phyloP scores from a whole-genome alignment of 495 filamentous ascomycete species.

The Aspergillus nidulans region DNA sequence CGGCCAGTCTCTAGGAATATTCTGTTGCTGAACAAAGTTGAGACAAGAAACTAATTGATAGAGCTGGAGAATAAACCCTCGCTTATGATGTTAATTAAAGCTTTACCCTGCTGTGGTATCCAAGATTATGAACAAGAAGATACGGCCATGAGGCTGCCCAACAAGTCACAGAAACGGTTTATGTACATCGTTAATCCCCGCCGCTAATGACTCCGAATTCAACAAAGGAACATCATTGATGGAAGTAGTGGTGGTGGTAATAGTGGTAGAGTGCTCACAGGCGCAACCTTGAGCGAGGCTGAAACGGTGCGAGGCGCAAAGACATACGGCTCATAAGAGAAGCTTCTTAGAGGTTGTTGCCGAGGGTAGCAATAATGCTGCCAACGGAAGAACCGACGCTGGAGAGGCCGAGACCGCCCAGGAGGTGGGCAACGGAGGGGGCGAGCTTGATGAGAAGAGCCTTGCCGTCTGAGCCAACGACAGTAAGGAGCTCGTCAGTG shows the following conservation, averaged over 20 bases:
- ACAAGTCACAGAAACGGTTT: constrained; percentile 3
- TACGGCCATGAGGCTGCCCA: not conserved
- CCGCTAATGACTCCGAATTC: not conserved
- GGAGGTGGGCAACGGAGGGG: constrained; percentile 29
- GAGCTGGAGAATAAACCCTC: not conserved
- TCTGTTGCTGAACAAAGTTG: not conserved
- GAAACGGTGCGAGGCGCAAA: not conserved
- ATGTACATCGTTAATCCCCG: constrained; percentile 5
- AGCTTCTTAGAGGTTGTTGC: constrained; percentile 6
- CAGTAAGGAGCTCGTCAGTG: constrained; percentile 29
- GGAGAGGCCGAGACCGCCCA: constrained; percentile 36
- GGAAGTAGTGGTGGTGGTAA: not conserved
- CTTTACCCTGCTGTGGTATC: not conserved
- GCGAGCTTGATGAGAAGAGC: constrained; percentile 36
- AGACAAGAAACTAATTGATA: not conserved
- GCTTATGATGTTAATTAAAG: constrained; percentile 7
- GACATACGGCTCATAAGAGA: not conserved
- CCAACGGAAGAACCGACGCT: constrained; percentile 28
- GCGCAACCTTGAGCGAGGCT: not conserved
- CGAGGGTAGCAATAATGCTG: constrained; percentile 20
- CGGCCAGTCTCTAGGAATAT: no score
- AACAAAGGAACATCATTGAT: not conserved
- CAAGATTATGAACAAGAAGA: not conserved
- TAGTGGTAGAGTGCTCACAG: not conserved
- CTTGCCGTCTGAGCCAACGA: constrained; percentile 29